Base-by-base conservation (phyloP, 1,139 yeast species). In the Sugiyamaella xylanicola region DNA sequence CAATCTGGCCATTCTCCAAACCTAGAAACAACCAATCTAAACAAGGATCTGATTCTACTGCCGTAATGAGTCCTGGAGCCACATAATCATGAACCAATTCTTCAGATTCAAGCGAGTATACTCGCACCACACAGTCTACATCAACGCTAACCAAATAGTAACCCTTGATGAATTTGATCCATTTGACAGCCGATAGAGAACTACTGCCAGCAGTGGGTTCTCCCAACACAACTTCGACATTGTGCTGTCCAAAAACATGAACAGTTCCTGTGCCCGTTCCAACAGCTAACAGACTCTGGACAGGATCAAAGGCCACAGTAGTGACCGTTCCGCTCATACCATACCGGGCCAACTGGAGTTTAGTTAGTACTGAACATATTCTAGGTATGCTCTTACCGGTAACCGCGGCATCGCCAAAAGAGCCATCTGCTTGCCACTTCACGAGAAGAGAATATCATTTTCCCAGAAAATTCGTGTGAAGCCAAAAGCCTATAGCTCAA, bases 1-100 rank as follows among this genome's bases (percentile, higher is more conserved):
- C 71, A 1, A 87, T 71, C 4, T 81, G 72, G 2, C 99, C 99
- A 68, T 86, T 91, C 52, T 83, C 80, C 56, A 90, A 73, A 2
- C 99, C 99, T 36, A 92, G 67, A 51, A 86, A 77, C 29, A 92
- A 72, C 90, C 95, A 95, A 71, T 92, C 98, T 62, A 93, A 71
- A 0, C 95, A 80, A 0, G 97, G 96, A 65, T 95, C 99, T 1
- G 86, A 72, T 57, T 83, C 91, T 5, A 86, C 75, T 1, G 87
- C 78, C 0, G 87, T 76, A n/a, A 91, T 80, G 4, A 81, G 75
- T 1, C 90, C 85, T 0, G 90, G 86, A 15, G 65, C 54, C 20
- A 65, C 63, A 63, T 77, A 77, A 4, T 77, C 79, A 40, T 81
- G 78, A 25, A 89, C 69, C 29, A 87, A 75, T 59, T 77, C 76